These are phyloP conservation scores for Dipteronia dyeriana DNA, from an alignment of 345 rosid species.

Conservation along the genomic window DNA sequence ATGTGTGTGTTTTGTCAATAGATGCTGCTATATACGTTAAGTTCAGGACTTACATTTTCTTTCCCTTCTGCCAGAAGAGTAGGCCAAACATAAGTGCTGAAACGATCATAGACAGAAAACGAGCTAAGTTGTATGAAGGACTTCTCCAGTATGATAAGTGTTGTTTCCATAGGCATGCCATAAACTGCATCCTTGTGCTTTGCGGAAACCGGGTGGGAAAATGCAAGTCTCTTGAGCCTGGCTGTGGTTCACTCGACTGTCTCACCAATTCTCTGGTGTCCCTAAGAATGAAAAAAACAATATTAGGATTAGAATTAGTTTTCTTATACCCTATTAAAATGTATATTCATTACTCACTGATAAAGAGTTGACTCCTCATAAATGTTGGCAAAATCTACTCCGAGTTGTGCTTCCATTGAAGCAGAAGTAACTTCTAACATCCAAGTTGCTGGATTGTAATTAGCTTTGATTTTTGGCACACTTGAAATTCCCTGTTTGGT, in stretches of 20 bases:
- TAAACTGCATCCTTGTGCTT: slow-evolving; percentile 33
- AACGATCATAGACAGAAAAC: slow-evolving; percentile 28
- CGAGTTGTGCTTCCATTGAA: slow-evolving; percentile 40
- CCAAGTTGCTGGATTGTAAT: slow-evolving; percentile 70
- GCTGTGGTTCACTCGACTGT: slow-evolving; percentile 36
- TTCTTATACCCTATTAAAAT: too few relatives aligned
- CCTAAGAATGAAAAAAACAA: slow-evolving; percentile 21
- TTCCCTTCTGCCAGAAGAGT: slow-evolving; percentile 32
- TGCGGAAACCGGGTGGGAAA: slow-evolving; percentile 40
- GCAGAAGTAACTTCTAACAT: slow-evolving; percentile 57
- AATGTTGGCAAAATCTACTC: slow-evolving; percentile 41
- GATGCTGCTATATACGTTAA: too few relatives aligned
- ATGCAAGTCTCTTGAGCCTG: slow-evolving; percentile 37
- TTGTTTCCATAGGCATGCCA: slow-evolving; percentile 60
- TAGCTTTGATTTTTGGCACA: slow-evolving; percentile 48
- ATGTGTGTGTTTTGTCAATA: too few relatives aligned
- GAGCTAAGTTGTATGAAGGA: slow-evolving; percentile 39
- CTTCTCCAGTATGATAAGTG: slow-evolving; percentile 57
- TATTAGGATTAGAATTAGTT: not conserved
- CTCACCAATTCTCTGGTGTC: slow-evolving; percentile 35
- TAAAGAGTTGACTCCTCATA: slow-evolving; percentile 44
- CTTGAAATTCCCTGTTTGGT: slow-evolving; percentile 42
- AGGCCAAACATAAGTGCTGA: slow-evolving; percentile 31
- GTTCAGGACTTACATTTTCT: slow-evolving; percentile 24
- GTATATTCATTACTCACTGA: slow-evolving; percentile 26